phyloP scores from a whole-genome alignment of 2,329 filamentous ascomycete genomes.

The Phyllosticta citrichinensis region DNA sequence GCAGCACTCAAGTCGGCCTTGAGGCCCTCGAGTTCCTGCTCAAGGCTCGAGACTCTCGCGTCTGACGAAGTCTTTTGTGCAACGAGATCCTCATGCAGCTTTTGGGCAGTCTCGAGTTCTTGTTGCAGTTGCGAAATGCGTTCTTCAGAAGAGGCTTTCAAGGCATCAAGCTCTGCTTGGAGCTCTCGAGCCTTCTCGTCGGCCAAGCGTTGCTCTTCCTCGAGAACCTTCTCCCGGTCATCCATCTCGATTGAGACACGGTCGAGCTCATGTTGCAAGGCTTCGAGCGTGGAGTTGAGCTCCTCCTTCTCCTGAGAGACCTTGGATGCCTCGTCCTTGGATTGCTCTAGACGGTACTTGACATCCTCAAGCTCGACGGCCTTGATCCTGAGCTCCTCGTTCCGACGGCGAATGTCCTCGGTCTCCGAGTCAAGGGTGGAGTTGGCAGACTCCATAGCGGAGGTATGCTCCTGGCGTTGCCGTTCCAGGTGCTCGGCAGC shows the following conservation, averaged over 20 bases:
- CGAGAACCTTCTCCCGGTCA: conserved; percentile 1
- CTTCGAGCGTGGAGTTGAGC: conserved; percentile 2
- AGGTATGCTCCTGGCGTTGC: neutral
- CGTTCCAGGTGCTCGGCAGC: conserved; percentile 4
- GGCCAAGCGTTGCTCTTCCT: conserved; percentile 8
- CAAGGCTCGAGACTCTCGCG: conserved; percentile 1
- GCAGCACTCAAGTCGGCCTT: neutral
- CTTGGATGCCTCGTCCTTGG: conserved; percentile 6
- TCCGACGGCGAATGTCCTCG: conserved; percentile 4
- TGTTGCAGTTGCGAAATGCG: neutral
- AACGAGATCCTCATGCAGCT: conserved; percentile 2
- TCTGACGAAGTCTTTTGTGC: conserved; percentile 1
- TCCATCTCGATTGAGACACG: conserved; percentile 6
- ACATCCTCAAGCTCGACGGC: conserved; percentile 10
- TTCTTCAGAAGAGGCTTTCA: conserved; percentile 1
- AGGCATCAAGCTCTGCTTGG: conserved; percentile 1
- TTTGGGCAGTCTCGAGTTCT: conserved; percentile 3
- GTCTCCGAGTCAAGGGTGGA: conserved; percentile 3
- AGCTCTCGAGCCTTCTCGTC: conserved; percentile 3
- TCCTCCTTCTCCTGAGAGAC: conserved; percentile 7
- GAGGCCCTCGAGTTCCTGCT: conserved; percentile 4
- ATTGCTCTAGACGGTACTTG: conserved; percentile 4
- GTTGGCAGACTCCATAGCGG: conserved; percentile 1
- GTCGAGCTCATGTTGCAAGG: conserved; percentile 7
- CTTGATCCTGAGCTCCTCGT: conserved; percentile 10